Conservation (phyloP, 2,329 filamentous ascomycete genomes). For the Diaporthe sp. region DNA sequence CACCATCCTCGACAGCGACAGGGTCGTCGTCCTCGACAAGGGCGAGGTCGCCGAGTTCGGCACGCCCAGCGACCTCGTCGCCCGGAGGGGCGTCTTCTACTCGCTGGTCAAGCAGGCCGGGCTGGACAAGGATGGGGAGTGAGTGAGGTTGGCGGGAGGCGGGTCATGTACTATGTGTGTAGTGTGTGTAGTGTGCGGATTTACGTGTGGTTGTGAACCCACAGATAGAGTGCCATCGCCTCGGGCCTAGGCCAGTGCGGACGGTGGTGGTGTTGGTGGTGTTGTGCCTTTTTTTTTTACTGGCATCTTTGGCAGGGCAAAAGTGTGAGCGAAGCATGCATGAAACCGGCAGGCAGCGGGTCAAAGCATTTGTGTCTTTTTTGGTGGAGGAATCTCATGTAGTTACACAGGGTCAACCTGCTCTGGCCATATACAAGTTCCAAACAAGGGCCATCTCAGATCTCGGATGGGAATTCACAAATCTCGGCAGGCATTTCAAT, state of each 20-base stretch:
- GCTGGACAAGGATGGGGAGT: constrained; percentile 66
- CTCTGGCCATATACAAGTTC: constrained; percentile 14
- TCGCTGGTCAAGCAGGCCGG: constrained; percentile 93
- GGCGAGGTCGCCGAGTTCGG: constrained; percentile 95
- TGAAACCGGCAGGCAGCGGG: constrained; percentile 34
- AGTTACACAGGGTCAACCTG: constrained; percentile 2
- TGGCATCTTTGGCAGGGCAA: constrained; percentile 18
- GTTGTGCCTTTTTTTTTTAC: neutral
- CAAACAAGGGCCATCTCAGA: constrained; percentile 21
- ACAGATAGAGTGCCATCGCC: constrained; percentile 12
- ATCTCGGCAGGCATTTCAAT: constrained; percentile 18
- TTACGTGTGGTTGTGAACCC: neutral
- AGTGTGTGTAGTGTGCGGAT: neutral
- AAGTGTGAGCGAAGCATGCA: constrained; percentile 36
- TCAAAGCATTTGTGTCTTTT: constrained; percentile 22
- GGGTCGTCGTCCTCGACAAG: constrained; percentile 93
- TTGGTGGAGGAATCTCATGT: neutral
- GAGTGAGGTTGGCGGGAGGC: constrained; percentile 7
- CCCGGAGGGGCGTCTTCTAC: constrained; percentile 85
- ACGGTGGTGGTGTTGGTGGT: constrained; percentile 19
- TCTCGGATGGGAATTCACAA: constrained; percentile 23
- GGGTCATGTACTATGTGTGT: neutral
- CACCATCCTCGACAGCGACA: constrained; percentile 90
- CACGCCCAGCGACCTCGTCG: constrained; percentile 83
- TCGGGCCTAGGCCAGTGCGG: neutral